Conservation (phyloP, 352 stramenopile genomes). For the Globisporangium echinulatum region DNA sequence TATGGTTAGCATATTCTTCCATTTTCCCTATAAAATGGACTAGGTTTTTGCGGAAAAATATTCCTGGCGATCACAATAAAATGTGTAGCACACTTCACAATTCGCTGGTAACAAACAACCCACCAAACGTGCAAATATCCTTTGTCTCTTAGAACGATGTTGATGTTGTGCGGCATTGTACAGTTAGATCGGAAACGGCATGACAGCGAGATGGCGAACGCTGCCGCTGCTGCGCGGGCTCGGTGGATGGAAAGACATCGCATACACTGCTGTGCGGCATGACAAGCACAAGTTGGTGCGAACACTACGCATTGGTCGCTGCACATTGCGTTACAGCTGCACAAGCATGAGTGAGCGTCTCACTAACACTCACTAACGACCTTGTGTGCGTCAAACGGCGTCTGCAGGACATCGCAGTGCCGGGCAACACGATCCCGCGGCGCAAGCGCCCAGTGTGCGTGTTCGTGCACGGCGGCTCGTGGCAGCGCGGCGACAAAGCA, state of each 20-base stretch:
- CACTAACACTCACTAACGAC: background rate
- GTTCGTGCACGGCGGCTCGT: conserved; percentile 81
- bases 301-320: background rate
- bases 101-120: no score
- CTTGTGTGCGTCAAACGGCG: background rate
- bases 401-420: conserved; percentile 54
- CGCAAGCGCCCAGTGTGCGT: conserved; percentile 56
- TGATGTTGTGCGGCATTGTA: no score
- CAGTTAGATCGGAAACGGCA: background rate
- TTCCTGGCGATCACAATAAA: no score
- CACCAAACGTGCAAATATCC: no score
- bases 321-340: background rate
- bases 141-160: no score
- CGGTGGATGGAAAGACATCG: conserved; percentile 56
- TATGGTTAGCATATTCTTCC: background rate
- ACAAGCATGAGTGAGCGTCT: background rate
- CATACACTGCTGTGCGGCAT: conserved; percentile 40
- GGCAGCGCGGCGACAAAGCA: conserved; percentile 80
- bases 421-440: conserved; percentile 18
- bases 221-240: conserved; percentile 28
- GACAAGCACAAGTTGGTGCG: conserved; percentile 42
- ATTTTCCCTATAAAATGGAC: background rate
- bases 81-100: no score
- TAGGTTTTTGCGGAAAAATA: background rate
- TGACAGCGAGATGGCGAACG: conserved; percentile 14